Percentiles rank a stretch among this genome's conserved stretches.
Evolutionary conservation across 208 protist species (phyloP).

Genomic region (Trypanosoma vivax): DNA sequence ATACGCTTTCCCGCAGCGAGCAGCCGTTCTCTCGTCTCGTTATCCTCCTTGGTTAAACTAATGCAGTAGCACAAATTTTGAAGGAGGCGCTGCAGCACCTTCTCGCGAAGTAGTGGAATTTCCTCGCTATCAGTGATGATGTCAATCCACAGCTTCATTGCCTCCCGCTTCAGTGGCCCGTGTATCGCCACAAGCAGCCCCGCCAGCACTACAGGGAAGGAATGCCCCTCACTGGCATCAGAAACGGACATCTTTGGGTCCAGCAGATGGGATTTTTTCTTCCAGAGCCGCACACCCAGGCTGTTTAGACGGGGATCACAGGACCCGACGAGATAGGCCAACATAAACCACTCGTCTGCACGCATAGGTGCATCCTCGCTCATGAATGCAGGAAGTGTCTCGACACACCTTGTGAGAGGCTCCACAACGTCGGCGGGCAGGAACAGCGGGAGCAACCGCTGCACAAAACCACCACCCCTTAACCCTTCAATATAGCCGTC

Average conservation of each 20-base stretch:
- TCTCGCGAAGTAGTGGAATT: not conserved
- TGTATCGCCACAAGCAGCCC: not conserved
- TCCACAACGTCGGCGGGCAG: constrained; percentile 12
- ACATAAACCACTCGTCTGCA: constrained; percentile 12
- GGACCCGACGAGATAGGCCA: constrained; percentile 11
- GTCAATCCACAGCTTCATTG: constrained; percentile 17
- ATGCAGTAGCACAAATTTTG: too few species aligned
- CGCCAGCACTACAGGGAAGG: not conserved
- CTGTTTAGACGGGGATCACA: constrained; percentile 3
- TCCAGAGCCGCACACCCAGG: constrained; percentile 12
- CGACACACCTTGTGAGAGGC: constrained; percentile 4
- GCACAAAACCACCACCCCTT: not conserved
- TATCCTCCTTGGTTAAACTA: constrained; percentile 1
- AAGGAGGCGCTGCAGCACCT: constrained; percentile 2
- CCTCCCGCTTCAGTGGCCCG: constrained; percentile 3
- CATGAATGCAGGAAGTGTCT: constrained; percentile 7
- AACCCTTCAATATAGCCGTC: not conserved
- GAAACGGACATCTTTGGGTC: not conserved
- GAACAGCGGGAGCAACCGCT: not conserved
- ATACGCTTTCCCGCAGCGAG: not conserved
- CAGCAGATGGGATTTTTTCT: not conserved
- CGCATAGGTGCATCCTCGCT: constrained; percentile 1
- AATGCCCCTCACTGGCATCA: too few species aligned
- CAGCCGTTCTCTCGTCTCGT: constrained; percentile 1
- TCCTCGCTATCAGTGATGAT: constrained; percentile 4